These are phyloP conservation scores for Pseudohalonectria lignicola DNA, from an alignment of 2,329 filamentous ascomycete species.

Conservation along the genomic window DNA sequence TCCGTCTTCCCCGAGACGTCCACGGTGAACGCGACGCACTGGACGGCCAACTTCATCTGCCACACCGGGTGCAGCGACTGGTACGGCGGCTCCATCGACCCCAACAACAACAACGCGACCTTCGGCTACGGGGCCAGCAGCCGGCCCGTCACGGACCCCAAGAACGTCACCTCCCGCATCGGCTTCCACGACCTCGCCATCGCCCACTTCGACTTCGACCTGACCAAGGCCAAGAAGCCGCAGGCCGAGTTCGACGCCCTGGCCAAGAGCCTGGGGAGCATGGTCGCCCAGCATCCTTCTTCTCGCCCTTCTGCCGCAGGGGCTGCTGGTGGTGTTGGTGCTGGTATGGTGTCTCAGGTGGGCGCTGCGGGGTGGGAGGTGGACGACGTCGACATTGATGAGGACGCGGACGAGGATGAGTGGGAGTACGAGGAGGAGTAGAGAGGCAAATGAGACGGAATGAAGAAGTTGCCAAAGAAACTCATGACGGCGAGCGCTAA, in stretches of 20 bases:
- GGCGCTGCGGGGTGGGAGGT: no score
- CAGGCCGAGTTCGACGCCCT: neutral
- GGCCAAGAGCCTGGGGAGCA: conserved; percentile 1
- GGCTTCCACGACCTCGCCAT: conserved; percentile 5
- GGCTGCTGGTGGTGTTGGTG: no score
- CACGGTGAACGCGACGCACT: conserved; percentile 5
- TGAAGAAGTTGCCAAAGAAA: no score
- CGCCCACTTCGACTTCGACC: conserved; percentile 5
- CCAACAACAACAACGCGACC: conserved; percentile 4
- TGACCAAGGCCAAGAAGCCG: conserved; percentile 4
- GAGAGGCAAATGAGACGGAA: no score
- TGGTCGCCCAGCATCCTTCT: no score
- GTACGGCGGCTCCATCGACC: conserved; percentile 3
- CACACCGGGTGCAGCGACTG: conserved; percentile 5
- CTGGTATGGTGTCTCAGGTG: no score
- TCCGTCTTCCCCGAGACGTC: neutral
- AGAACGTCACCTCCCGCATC: conserved; percentile 1
- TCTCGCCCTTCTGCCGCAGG: no score
- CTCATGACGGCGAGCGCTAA: no score
- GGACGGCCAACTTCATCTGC: conserved; percentile 5
- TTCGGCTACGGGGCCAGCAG: conserved; percentile 5
- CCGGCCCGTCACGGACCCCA: neutral
- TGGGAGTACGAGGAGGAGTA: no score
- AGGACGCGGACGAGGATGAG: no score
- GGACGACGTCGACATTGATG: no score